Evolutionary conservation across 176 grass and related monocot genomes (phyloP), one percentile per base, ranked within the genome.

Genomic region (Avena eriantha): DNA sequence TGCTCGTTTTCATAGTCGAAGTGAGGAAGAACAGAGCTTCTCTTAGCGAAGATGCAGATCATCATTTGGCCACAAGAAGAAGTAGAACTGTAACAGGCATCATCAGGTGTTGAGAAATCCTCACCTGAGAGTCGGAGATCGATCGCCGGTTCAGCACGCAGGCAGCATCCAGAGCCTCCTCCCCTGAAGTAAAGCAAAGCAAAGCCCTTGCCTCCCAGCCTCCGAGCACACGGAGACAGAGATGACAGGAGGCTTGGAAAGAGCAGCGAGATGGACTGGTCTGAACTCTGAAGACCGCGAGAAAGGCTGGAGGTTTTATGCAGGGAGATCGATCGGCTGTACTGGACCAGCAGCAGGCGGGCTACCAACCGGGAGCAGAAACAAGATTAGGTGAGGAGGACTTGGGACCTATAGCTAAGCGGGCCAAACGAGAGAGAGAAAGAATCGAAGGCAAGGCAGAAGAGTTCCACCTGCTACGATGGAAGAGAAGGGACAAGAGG

Each of bases 311-410:
- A 83, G 85, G 76, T 53, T 84, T n/a, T 88, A 65, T 78, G 54
- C 63, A 55, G 33, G 82, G 15, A 73, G 19, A 48, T 47, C 1
- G 45, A 50, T 18, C 19, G 15, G 76, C 58, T 8, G 82, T n/a
- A 36, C 17, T 41, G 39, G 39, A 41, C 39, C 7, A 7, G 39
- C 77, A 82, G 46, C 18, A 49, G 54, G 45, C 76, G 60, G 81
- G 74, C 82, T 72, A 86, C 86, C 90, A 88, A 92, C 86, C 90
- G 63, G 61, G 71, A 19, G 86, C 63, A 88, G 67, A 88, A 81
- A 82, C 90, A 78, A 82, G 78, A 85, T 92, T 92, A 88, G 82
- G 82, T 92, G 82, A 67, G 81, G 82, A 85, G 77, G 69, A 87
- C 76, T 24, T 21, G 1, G 24, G 68, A 58, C 80, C 81, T 84